Base-by-base conservation (phyloP, 2,329 filamentous ascomycete genomes). In the Colletotrichum costaricense region DNA sequence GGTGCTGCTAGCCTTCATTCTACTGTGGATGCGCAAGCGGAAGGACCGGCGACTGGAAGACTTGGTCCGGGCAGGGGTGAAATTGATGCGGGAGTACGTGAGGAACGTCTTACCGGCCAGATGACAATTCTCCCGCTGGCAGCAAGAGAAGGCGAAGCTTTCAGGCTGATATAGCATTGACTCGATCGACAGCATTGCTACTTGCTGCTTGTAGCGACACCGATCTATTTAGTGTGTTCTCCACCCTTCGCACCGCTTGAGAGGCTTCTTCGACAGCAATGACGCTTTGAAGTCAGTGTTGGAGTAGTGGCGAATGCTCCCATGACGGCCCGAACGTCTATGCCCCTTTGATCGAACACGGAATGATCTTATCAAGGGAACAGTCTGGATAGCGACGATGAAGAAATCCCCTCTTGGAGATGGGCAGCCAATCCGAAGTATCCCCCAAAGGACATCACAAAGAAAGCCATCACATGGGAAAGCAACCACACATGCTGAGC, bases 21-120 rank as follows among this genome's bases (percentile, higher is more conserved):
- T 96, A 60, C 78, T 95, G 7, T 95, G 92, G 89, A 88, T 96
- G 89, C 86, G 94, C 67, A 89, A 88, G 76, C 90, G 90, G 79
- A 93, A 92, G 77, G 94, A 96, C 78, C 85, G 89, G 59, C 86
- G 93, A 72, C 81, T 95, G 1, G 93, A 96, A 79, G 93, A 94
- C 75, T 86, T 94, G n/a, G 89, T 95, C 4, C 86, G 93, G 59
- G 90, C 92, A 1, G 85, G 91, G 16, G 79, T 95, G 11, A 85
- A 81, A 73, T 82, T 92, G 56, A 81, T 84, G 19, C 83, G 90
- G 68, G 91, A 92, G 78, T 93, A 92, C 76, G 83, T 87, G 26
- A 84, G 90, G 67, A 90, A 87, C 59, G 79, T 92, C 30, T 78
- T 93, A 26, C 91, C 91, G 8, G 86, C 89, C 3, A 85, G 89